These are phyloP conservation scores for Psilocybe tampanensis DNA, from an alignment of 768 basidiomycete genomes.

Conservation along the genomic window DNA sequence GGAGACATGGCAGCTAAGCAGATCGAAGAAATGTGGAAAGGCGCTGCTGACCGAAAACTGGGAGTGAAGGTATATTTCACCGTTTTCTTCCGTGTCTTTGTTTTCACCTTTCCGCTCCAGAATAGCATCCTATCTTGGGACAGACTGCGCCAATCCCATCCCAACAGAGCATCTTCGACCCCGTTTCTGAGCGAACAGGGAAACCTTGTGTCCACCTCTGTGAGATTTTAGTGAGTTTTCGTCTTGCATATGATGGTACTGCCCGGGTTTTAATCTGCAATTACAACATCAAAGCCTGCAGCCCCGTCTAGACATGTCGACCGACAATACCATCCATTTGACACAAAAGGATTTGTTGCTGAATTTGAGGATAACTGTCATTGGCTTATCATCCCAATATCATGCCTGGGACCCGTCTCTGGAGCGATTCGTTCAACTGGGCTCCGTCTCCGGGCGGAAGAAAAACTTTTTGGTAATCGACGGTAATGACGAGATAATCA, in stretches of 20 bases:
- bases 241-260: neutral
- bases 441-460: conserved; percentile 31
- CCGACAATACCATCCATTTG: conserved; percentile 43
- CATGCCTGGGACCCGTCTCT: conserved; percentile 60
- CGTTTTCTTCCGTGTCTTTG: neutral
- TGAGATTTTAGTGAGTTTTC: conserved; percentile 58
- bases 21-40: conserved; percentile 20
- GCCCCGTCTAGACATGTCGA: conserved; percentile 43
- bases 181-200: conserved; percentile 76
- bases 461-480: conserved; percentile 47
- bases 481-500: conserved; percentile 58
- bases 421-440: conserved; percentile 60
- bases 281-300: conserved; percentile 42
- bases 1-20: conserved; percentile 1
- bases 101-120: conserved; percentile 27
- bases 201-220: conserved; percentile 49
- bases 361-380: conserved; percentile 56
- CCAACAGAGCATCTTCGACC: conserved; percentile 35
- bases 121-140: conserved; percentile 68
- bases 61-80: conserved; percentile 21
- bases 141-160: conserved; percentile 40
- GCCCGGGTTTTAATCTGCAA: conserved; percentile 3
- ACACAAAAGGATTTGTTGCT: conserved; percentile 48
- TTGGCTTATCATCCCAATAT: conserved; percentile 70
- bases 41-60: conserved; percentile 22